A percentile compares a stretch with the other conserved stretches of the same genome.
These are phyloP conservation scores for Trifolium pratense DNA, from an alignment of 306 rosid species.

Conservation along the genomic window DNA sequence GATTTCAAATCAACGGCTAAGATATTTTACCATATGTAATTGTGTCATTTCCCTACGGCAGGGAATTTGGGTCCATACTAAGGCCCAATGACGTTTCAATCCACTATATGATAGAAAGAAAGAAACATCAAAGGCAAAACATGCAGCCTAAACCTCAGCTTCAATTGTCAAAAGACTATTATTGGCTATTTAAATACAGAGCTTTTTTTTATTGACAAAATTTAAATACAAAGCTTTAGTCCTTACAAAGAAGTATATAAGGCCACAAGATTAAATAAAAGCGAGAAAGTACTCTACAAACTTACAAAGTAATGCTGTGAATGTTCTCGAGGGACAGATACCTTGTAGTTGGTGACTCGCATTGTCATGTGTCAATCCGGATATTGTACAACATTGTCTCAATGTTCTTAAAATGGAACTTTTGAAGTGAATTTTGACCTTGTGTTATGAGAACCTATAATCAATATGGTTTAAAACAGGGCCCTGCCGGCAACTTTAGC, in stretches of 20 bases:
- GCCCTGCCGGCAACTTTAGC: constrained; percentile 22
- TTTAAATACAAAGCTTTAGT: constrained; percentile 14
- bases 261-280: constrained; percentile 17
- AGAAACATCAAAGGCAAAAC: constrained; percentile 17
- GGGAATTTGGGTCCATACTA: no score
- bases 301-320: constrained; percentile 28
- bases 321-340: constrained; percentile 32
- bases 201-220: no score
- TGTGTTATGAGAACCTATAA: neutral
- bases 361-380: neutral
- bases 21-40: no score
- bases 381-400: constrained; percentile 2
- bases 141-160: constrained; percentile 4
- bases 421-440: constrained; percentile 30
- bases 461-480: constrained; percentile 24
- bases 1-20: no score
- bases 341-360: constrained; percentile 4
- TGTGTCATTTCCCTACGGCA: no score
- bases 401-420: constrained; percentile 18
- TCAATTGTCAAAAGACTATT: constrained; percentile 19
- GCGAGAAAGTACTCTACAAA: constrained; percentile 15
- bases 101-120: neutral
- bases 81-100: constrained; percentile 8
- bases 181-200: constrained; percentile 19
- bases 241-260: constrained; percentile 32